A percentile compares a stretch with the other conserved stretches of the same genome.
Conservation (phyloP, 495 filamentous ascomycete genomes). For the Ramalina intermedia region DNA sequence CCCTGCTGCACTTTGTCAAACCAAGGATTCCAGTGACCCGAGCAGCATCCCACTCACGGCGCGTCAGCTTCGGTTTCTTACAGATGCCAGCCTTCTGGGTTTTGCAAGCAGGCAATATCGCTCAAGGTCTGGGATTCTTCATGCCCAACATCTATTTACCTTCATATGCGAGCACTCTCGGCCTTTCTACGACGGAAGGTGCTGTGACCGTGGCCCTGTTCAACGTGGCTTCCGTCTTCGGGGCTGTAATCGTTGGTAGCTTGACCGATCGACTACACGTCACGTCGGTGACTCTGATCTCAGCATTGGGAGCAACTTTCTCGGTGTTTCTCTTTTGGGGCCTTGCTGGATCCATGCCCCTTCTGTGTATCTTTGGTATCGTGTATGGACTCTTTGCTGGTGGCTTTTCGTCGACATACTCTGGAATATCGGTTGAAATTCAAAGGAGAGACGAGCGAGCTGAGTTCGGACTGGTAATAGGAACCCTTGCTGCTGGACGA, state of each 20-base stretch:
- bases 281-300: constrained; percentile 43
- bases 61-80: constrained; percentile 35
- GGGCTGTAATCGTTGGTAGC: constrained; percentile 42
- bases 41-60: constrained; percentile 16
- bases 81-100: constrained; percentile 35
- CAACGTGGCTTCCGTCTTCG: constrained; percentile 42
- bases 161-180: constrained; percentile 36
- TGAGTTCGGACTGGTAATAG: constrained; percentile 48
- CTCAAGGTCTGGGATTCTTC: constrained; percentile 53
- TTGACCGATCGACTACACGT: constrained; percentile 48
- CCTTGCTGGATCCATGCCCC: constrained; percentile 33
- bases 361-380: constrained; percentile 51
- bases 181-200: constrained; percentile 28
- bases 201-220: constrained; percentile 41
- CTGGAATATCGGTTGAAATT: constrained; percentile 45
- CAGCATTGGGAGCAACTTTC: constrained; percentile 40
- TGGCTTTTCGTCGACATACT: constrained; percentile 45
- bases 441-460: constrained; percentile 29
- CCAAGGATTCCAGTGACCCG: constrained; percentile 37
- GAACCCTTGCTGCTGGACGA: constrained; percentile 44
- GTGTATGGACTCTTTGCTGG: constrained; percentile 59
- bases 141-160: constrained; percentile 53
- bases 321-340: constrained; percentile 59
- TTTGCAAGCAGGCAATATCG: constrained; percentile 40
- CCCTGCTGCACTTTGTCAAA: constrained; percentile 42